phyloP scores from a whole-genome alignment of 208 protist species.

The Acanthamoeba sp. region DNA sequence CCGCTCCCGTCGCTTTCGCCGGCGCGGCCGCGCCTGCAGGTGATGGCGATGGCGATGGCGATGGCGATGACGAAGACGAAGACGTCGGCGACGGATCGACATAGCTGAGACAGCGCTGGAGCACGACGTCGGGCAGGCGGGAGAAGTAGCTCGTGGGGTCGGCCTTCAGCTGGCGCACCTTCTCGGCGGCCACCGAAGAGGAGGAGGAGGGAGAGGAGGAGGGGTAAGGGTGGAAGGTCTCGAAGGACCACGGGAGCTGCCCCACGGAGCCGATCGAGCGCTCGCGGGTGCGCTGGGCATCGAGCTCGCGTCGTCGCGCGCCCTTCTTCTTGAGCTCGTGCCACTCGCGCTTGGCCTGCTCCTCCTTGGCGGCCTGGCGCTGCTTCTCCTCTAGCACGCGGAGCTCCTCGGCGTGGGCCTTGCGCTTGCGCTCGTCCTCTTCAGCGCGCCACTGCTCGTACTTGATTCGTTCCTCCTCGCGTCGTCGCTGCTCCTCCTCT shows the following conservation, averaged over 20 bases:
- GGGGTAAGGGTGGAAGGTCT: not conserved
- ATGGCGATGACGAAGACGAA: not conserved
- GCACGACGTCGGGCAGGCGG: not conserved
- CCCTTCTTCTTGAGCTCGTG: conserved; percentile 39
- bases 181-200: not conserved
- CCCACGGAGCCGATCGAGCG: not conserved
- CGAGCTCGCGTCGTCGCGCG: not conserved
- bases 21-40: too few relatives aligned
- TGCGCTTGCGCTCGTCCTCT: conserved; percentile 37
- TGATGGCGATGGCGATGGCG: not conserved
- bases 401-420: conserved; percentile 9
- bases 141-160: not conserved
- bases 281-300: conserved; percentile 8
- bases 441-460: conserved; percentile 38
- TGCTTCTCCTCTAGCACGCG: not conserved
- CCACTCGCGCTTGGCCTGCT: conserved; percentile 28
- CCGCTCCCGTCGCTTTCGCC: not conserved
- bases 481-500: conserved; percentile 1
- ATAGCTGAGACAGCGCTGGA: too few relatives aligned
- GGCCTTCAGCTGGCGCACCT: too few relatives aligned
- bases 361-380: not conserved
- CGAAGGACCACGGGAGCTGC: not conserved
- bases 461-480: conserved; percentile 28
- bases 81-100: not conserved
- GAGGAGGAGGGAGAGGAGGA: not conserved